phyloP scores from a whole-genome alignment of 495 filamentous ascomycete species.

The Penicillium daleae region DNA sequence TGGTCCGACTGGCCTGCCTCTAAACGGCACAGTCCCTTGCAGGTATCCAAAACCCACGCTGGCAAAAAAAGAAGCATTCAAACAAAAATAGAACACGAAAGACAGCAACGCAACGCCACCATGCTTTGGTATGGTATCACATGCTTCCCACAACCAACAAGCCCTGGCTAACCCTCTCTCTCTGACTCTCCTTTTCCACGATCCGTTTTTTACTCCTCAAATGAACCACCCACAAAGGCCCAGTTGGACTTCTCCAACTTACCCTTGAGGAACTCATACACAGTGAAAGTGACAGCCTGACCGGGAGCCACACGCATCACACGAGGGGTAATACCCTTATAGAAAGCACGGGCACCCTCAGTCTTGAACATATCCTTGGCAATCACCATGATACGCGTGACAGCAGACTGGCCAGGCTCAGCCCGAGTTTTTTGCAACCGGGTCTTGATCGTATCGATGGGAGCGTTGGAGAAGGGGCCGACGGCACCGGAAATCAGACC shows the following conservation, averaged over 20 bases:
- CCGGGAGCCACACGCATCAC: conserved; percentile 98
- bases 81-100: conserved; percentile 16
- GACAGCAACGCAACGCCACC: conserved; percentile 31
- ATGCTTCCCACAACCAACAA: conserved; percentile 27
- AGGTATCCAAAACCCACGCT: conserved; percentile 7
- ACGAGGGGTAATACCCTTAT: conserved; percentile 97
- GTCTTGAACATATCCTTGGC: conserved; percentile 94
- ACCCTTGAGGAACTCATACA: conserved; percentile 90
- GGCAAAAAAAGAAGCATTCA: conserved; percentile 11
- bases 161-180: conserved; percentile 7
- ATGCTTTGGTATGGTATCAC: conserved; percentile 36
- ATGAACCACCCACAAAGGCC: conserved; percentile 65
- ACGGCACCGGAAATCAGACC: conserved; percentile 92
- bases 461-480: conserved; percentile 93
- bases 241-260: conserved; percentile 75
- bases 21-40: conserved; percentile 11
- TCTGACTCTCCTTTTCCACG: neutral
- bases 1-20: conserved; percentile 21
- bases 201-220: conserved; percentile 65
- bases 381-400: conserved; percentile 76
- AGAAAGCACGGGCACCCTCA: conserved; percentile 92
- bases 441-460: conserved; percentile 99
- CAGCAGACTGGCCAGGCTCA: conserved; percentile 75
- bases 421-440: conserved; percentile 88
- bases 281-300: conserved; percentile 97